Evolutionary conservation across 2,329 filamentous ascomycete genomes (phyloP).

Genomic region (Calonectria henricotiae): DNA sequence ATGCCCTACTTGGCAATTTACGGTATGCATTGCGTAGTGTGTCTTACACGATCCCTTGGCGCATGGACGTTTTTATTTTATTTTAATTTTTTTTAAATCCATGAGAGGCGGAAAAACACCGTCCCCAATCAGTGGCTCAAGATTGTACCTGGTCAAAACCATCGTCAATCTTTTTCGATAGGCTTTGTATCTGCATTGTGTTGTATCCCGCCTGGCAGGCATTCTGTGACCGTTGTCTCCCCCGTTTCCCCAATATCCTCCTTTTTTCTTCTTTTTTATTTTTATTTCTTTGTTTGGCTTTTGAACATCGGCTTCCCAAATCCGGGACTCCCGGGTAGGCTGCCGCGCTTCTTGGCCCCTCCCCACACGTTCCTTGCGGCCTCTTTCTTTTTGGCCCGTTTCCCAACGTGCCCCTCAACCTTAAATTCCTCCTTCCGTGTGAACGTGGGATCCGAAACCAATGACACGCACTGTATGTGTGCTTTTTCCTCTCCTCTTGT

Average conservation of each 20-base stretch:
- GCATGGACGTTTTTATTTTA: constrained; percentile 1
- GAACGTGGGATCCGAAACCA: constrained; percentile 4
- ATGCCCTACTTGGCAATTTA: background rate
- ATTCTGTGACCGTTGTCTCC: constrained; percentile 13
- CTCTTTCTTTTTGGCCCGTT: constrained; percentile 6
- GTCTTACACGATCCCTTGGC: background rate
- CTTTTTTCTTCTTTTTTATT: background rate
- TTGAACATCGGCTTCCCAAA: background rate
- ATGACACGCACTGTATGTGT: constrained; percentile 7
- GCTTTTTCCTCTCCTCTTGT: constrained; percentile 22
- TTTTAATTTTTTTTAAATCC: background rate
- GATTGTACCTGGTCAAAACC: background rate
- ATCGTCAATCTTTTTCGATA: background rate
- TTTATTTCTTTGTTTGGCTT: background rate
- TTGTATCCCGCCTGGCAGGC: background rate
- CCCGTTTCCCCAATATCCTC: background rate
- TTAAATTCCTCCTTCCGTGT: background rate
- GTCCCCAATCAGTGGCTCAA: background rate
- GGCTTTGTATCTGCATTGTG: background rate
- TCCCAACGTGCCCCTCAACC: constrained; percentile 1
- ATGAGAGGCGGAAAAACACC: background rate
- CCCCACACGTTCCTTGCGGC: constrained; percentile 20
- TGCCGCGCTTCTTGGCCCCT: background rate
- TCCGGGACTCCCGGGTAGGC: constrained; percentile 19
- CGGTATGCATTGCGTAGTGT: background rate